These are phyloP conservation scores for Oryza australiensis DNA, from an alignment of 176 grass and related monocot species.

Conservation along the genomic window DNA sequence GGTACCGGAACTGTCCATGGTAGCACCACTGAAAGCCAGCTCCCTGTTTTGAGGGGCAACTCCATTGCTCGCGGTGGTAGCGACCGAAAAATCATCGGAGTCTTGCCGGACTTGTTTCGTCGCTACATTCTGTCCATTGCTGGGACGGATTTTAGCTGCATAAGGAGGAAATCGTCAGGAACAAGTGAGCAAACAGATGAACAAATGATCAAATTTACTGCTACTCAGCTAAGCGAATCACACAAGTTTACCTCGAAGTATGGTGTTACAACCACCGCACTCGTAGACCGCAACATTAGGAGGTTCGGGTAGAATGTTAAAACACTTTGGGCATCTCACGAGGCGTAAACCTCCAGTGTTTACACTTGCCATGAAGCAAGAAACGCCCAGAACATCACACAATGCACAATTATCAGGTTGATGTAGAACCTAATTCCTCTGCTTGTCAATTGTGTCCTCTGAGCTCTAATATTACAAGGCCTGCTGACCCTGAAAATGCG, in stretches of 20 bases:
- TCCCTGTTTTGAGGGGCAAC: slow-evolving; percentile 13
- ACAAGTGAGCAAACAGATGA: not conserved
- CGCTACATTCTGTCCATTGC: slow-evolving; percentile 33
- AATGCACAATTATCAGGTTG: not conserved
- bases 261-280: slow-evolving; percentile 68
- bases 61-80: slow-evolving; percentile 28
- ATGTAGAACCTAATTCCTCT: not conserved
- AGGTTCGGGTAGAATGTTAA: slow-evolving; percentile 64
- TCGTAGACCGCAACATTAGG: slow-evolving; percentile 55
- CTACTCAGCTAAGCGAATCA: not conserved
- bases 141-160: slow-evolving; percentile 62
- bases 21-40: not conserved
- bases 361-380: slow-evolving; percentile 47
- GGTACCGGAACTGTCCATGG: not conserved
- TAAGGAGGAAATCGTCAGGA: slow-evolving; percentile 28
- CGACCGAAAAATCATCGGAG: slow-evolving; percentile 13
- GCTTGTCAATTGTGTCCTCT: not conserved
- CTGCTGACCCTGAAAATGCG: slow-evolving; percentile 4
- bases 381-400: slow-evolving; percentile 33
- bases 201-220: too few relatives aligned
- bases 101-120: slow-evolving; percentile 38
- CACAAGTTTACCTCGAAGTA: slow-evolving; percentile 70
- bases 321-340: slow-evolving; percentile 88
- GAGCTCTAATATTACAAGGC: not conserved
- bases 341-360: slow-evolving; percentile 41